Percentiles rank a stretch among this genome's conserved stretches.
These are phyloP conservation scores for Sungouiozyma ichnusensis DNA, from an alignment of 805 yeast genomes.

Conservation along the genomic window DNA sequence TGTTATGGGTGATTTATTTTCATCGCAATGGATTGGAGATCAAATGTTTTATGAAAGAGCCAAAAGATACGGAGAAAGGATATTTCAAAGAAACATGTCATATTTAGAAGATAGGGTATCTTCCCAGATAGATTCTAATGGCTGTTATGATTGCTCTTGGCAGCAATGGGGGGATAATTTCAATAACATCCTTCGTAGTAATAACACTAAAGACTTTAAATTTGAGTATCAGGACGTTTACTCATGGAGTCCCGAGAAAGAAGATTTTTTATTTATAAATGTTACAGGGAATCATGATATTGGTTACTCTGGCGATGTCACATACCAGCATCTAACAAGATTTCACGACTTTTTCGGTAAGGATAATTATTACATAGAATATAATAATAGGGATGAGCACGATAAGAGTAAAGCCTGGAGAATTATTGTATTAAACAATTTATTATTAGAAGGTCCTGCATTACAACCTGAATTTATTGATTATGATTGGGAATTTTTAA, in stretches of 20 bases:
- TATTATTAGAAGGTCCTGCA: slow-evolving; percentile 86
- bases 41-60: slow-evolving; percentile 78
- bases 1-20: slow-evolving; percentile 86
- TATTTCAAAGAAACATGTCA: slow-evolving; percentile 55
- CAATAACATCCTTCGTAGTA: slow-evolving; percentile 3
- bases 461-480: slow-evolving; percentile 58
- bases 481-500: slow-evolving; percentile 65
- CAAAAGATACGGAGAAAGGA: slow-evolving; percentile 56
- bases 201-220: slow-evolving; percentile 21
- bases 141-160: slow-evolving; percentile 22
- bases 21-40: slow-evolving; percentile 91
- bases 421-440: slow-evolving; percentile 74
- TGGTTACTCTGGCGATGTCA: slow-evolving; percentile 92
- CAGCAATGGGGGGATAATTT: slow-evolving; percentile 18
- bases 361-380: slow-evolving; percentile 73
- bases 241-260: slow-evolving; percentile 49
- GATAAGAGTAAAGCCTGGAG: slow-evolving; percentile 53
- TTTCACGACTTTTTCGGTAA: slow-evolving; percentile 68
- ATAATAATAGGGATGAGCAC: slow-evolving; percentile 42
- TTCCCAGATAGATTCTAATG: slow-evolving; percentile 20
- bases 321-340: slow-evolving; percentile 81
- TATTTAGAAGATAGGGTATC: slow-evolving; percentile 39
- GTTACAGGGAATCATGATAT: slow-evolving; percentile 93
- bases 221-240: slow-evolving; percentile 51
- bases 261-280: slow-evolving; percentile 65